A percentile compares a stretch with the other conserved stretches of the same genome.
Conservation (phyloP, 768 basidiomycete genomes). For the Leccinum subtestaceum region DNA sequence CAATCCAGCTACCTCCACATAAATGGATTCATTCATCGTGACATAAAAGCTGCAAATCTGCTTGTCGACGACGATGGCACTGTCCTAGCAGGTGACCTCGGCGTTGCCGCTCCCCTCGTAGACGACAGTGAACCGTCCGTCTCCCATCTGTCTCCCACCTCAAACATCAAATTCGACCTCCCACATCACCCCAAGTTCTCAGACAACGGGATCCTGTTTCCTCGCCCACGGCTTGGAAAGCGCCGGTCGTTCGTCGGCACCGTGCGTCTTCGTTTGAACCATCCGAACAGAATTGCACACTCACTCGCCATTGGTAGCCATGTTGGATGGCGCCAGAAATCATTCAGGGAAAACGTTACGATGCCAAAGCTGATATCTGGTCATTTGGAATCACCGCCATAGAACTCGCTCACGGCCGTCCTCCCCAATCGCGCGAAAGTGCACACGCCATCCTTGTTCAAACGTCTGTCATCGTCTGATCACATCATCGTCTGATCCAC, state of each 20-base stretch:
- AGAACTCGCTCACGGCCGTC: slow-evolving; percentile 83
- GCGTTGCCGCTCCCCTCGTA: slow-evolving; percentile 81
- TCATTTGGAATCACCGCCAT: slow-evolving; percentile 94
- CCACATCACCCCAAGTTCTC: slow-evolving; percentile 13
- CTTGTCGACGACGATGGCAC: slow-evolving; percentile 90
- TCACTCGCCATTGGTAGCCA: slow-evolving; percentile 44
- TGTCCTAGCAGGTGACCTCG: slow-evolving; percentile 88
- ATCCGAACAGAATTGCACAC: neutral
- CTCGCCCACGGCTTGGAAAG: slow-evolving; percentile 59
- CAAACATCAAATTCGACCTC: slow-evolving; percentile 37
- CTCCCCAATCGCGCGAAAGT: slow-evolving; percentile 77
- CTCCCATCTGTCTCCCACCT: slow-evolving; percentile 23
- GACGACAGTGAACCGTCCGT: slow-evolving; percentile 56
- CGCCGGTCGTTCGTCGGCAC: slow-evolving; percentile 93
- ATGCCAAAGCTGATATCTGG: slow-evolving; percentile 91
- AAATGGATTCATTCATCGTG: slow-evolving; percentile 90
- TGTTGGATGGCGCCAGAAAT: slow-evolving; percentile 98
- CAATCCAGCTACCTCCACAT: slow-evolving; percentile 71
- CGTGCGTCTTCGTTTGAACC: slow-evolving; percentile 37
- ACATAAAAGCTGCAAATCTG: slow-evolving; percentile 92
- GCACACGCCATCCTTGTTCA: slow-evolving; percentile 72
- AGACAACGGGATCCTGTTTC: neutral
- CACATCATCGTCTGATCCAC: neutral
- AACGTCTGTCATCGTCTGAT: slow-evolving; percentile 45
- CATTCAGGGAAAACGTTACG: slow-evolving; percentile 80